Percentiles rank a stretch among this genome's conserved stretches.
These are phyloP conservation scores for Aspergillus ochraceoroseus DNA, from an alignment of 2,329 filamentous ascomycete species.

Conservation along the genomic window DNA sequence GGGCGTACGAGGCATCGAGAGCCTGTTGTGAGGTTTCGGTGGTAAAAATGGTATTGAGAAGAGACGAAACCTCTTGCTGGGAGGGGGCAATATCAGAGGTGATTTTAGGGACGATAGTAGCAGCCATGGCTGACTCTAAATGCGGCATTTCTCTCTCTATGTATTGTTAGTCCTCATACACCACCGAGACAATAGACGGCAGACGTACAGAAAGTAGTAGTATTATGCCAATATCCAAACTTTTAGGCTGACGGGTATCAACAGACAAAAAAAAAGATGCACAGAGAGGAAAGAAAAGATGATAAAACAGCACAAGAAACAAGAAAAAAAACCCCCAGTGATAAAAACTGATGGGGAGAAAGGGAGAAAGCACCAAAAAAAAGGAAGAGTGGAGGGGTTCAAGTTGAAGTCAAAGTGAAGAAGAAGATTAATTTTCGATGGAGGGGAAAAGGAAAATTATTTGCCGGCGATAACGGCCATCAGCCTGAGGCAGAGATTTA, in stretches of 20 bases:
- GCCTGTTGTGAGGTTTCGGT: conserved; percentile 64
- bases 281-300: too few relatives aligned
- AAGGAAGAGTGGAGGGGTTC: conserved; percentile 9
- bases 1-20: conserved; percentile 62
- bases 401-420: conserved; percentile 7
- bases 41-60: conserved; percentile 64
- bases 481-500: conserved; percentile 20
- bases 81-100: conserved; percentile 52
- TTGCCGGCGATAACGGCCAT: too few relatives aligned
- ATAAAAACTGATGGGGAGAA: conserved; percentile 2
- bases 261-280: too few relatives aligned
- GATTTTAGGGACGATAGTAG: conserved; percentile 48
- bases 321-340: neutral
- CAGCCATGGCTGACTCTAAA: conserved; percentile 41
- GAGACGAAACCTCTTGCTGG: conserved; percentile 59
- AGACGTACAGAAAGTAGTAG: too few relatives aligned
- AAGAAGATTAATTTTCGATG: neutral
- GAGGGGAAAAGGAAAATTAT: conserved; percentile 13
- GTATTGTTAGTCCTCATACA: conserved; percentile 1
- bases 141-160: conserved; percentile 44
- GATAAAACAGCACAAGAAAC: too few relatives aligned
- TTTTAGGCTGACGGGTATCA: too few relatives aligned
- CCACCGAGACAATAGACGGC: too few relatives aligned
- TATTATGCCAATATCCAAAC: too few relatives aligned
- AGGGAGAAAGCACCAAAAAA: conserved; percentile 9